A percentile compares a stretch with the other conserved stretches of the same genome.
Conservation (phyloP, 805 yeast genomes). For the Cephaloascus fragrans region DNA sequence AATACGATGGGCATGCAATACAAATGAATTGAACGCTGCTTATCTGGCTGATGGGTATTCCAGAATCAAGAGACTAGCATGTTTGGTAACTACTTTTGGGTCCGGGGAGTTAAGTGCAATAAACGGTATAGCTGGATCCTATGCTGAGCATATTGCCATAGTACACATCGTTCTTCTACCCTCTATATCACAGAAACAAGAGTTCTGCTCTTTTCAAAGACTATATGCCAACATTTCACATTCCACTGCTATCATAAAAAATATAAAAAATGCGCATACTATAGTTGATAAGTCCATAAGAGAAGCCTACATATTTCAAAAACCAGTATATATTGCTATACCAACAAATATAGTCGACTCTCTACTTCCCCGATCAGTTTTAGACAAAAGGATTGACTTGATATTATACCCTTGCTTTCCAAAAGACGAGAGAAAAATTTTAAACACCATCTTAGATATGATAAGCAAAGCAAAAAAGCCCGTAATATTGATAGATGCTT, state of each 20-base stretch:
- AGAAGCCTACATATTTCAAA: slow-evolving; percentile 9
- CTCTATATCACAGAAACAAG: slow-evolving; percentile 14
- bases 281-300: slow-evolving; percentile 8
- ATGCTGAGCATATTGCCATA: slow-evolving; percentile 25
- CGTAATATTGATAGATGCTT: slow-evolving; percentile 12
- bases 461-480: slow-evolving; percentile 10
- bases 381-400: slow-evolving; percentile 8
- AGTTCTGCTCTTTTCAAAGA: slow-evolving; percentile 7
- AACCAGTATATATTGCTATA: slow-evolving; percentile 9
- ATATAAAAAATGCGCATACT: slow-evolving; percentile 5
- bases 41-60: slow-evolving; percentile 18
- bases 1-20: slow-evolving; percentile 23
- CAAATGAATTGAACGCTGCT: slow-evolving; percentile 22
- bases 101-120: slow-evolving; percentile 26
- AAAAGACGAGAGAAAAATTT: slow-evolving; percentile 7
- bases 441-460: slow-evolving; percentile 3
- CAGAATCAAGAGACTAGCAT: slow-evolving; percentile 17
- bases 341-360: slow-evolving; percentile 9
- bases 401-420: slow-evolving; percentile 6
- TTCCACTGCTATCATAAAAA: slow-evolving; percentile 6
- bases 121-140: slow-evolving; percentile 24
- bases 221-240: slow-evolving; percentile 6
- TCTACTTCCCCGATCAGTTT: slow-evolving; percentile 4
- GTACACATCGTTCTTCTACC: slow-evolving; percentile 26
- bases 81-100: slow-evolving; percentile 22